A percentile compares a stretch with the other conserved stretches of the same genome.
These are phyloP conservation scores for Pestalotiopsis sp. DNA, from an alignment of 2,329 filamentous ascomycete species.

Conservation along the genomic window DNA sequence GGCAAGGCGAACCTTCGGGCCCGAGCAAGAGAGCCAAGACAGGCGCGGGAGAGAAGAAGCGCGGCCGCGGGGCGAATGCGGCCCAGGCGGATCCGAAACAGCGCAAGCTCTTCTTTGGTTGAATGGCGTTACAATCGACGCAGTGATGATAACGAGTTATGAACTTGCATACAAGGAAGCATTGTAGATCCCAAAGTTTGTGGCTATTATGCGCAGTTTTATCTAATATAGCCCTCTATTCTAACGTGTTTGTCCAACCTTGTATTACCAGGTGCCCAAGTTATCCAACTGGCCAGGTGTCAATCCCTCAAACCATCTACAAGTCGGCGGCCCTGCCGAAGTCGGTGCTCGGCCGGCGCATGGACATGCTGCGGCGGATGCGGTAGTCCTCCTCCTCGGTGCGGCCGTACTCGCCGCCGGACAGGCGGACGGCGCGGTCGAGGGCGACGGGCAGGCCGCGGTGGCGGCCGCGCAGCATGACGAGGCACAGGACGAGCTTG, in stretches of 20 bases:
- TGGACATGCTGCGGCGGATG: constrained; percentile 40
- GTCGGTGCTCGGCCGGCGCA: constrained; percentile 27
- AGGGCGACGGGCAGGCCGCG: constrained; percentile 59
- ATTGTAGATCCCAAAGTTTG: neutral
- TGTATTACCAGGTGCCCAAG: too few species aligned
- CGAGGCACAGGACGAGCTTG: constrained; percentile 60
- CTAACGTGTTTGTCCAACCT: too few species aligned
- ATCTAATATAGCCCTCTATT: neutral
- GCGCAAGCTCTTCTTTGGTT: constrained; percentile 54
- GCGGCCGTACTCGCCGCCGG: constrained; percentile 37
- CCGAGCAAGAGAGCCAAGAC: constrained; percentile 36
- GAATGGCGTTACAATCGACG: constrained; percentile 13
- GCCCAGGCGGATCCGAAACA: constrained; percentile 27
- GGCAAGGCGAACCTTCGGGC: constrained; percentile 24
- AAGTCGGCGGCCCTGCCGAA: neutral
- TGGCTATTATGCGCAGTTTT: too few species aligned
- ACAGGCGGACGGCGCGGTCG: constrained; percentile 54
- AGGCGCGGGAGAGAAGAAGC: constrained; percentile 26
- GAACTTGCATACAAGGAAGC: neutral
- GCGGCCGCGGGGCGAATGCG: constrained; percentile 19
- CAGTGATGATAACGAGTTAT: constrained; percentile 13
- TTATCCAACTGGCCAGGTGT: too few species aligned
- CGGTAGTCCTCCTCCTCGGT: constrained; percentile 45
- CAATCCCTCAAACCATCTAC: too few species aligned
- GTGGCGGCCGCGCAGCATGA: constrained; percentile 60